Evolutionary conservation across 2,329 filamentous ascomycete species (phyloP).

Genomic region (Phaeosphaeria sp.): DNA sequence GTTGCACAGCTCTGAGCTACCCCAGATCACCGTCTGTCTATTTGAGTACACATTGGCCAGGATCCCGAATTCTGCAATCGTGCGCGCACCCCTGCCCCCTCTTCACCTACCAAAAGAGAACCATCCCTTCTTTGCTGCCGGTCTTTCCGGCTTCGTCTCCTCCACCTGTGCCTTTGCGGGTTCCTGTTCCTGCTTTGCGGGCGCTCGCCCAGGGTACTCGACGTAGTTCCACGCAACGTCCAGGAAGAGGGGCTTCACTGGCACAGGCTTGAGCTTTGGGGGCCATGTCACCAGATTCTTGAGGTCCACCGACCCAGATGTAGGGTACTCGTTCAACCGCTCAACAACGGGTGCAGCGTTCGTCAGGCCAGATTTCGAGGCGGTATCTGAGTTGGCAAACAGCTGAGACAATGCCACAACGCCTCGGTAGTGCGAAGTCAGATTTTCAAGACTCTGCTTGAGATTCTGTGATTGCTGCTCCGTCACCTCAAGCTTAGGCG

Average conservation of each 20-base stretch:
- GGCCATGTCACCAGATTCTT: conserved; percentile 86
- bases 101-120: conserved; percentile 57
- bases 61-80: conserved; percentile 1
- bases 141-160: conserved; percentile 41
- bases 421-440: conserved; percentile 82
- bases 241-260: conserved; percentile 93
- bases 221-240: conserved; percentile 99
- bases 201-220: conserved; percentile 75
- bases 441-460: conserved; percentile 67
- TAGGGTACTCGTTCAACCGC: conserved; percentile 76
- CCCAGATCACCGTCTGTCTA: conserved; percentile 2
- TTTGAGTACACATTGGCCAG: conserved; percentile 7
- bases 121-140: conserved; percentile 58
- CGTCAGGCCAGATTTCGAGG: conserved; percentile 53
- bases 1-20: conserved; percentile 1
- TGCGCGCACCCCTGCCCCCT: conserved; percentile 3
- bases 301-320: conserved; percentile 71
- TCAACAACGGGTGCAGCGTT: conserved; percentile 72
- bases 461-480: conserved; percentile 66
- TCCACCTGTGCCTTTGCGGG: conserved; percentile 33
- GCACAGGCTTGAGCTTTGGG: conserved; percentile 80
- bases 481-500: conserved; percentile 74
- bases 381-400: conserved; percentile 55
- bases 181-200: conserved; percentile 37
- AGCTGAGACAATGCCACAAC: conserved; percentile 82